Conservation (phyloP, 129 eudicot genomes). For the Calendula officinalis region DNA sequence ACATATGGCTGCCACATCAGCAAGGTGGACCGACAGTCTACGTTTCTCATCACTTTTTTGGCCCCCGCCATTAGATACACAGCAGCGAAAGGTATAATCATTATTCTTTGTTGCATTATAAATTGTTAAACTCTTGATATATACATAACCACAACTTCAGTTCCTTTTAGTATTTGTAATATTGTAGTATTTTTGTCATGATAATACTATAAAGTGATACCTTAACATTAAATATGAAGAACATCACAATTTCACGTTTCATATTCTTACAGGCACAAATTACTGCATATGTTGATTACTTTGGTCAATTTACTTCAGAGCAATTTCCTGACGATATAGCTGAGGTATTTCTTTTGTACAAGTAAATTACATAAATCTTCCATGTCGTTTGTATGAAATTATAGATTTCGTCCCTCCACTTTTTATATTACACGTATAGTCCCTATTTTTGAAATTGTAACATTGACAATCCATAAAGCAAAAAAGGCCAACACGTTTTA, state of each 20-base stretch:
- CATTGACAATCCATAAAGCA: too few species aligned
- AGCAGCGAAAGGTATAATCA: constrained; percentile 65
- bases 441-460: too few species aligned
- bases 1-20: constrained; percentile 65
- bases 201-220: too few species aligned
- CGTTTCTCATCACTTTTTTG: constrained; percentile 85
- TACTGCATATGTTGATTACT: constrained; percentile 80
- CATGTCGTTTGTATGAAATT: too few species aligned
- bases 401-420: too few species aligned
- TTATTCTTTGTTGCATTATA: constrained; percentile 15
- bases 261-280: constrained; percentile 53
- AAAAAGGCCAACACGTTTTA: too few species aligned
- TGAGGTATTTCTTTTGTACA: constrained; percentile 41
- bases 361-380: neutral
- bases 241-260: neutral
- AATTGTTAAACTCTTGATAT: constrained; percentile 12
- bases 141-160: neutral
- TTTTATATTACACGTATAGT: too few species aligned
- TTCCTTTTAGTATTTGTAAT: too few species aligned
- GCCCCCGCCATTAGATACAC: constrained; percentile 83
- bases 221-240: too few species aligned
- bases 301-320: constrained; percentile 81
- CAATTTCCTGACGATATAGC: constrained; percentile 77
- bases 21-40: constrained; percentile 89
- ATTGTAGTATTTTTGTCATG: too few species aligned